A percentile compares a stretch with the other conserved stretches of the same genome.
phyloP scores from a whole-genome alignment of 345 rosid species.

The Clausena lansium region DNA sequence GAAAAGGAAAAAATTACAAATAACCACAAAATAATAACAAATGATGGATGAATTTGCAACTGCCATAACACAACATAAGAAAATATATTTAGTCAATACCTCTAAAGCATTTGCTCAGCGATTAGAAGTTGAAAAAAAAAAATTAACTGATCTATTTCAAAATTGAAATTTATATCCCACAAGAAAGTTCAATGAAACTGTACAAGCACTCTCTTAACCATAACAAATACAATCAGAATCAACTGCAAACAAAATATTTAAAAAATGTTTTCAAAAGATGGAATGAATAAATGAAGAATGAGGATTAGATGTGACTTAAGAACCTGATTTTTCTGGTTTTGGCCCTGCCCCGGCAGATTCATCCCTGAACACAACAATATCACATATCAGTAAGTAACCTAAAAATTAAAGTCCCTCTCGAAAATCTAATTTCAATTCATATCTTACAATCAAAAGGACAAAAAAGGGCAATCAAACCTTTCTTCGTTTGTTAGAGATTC shows the following conservation, averaged over 20 bases:
- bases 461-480: slow-evolving; percentile 23
- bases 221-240: neutral
- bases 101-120: neutral
- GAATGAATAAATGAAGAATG: neutral
- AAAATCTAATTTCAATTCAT: neutral
- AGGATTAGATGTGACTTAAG: neutral
- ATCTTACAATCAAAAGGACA: neutral
- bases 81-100: neutral
- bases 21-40: neutral
- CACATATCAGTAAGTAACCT: neutral
- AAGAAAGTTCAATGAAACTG: neutral
- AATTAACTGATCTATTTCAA: neutral
- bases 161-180: neutral
- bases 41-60: neutral
- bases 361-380: slow-evolving; percentile 31
- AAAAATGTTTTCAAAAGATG: neutral
- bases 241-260: neutral
- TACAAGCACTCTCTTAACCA: neutral
- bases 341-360: slow-evolving; percentile 23
- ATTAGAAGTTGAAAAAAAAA: neutral
- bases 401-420: neutral
- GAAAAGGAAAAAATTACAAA: neutral
- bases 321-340: slow-evolving; percentile 41
- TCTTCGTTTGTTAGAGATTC: slow-evolving; percentile 23
- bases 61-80: neutral